Evolutionary conservation across 805 yeast species (phyloP), one percentile per base, ranked within the genome.

Genomic region (Lipomyces spencermartinsiae): DNA sequence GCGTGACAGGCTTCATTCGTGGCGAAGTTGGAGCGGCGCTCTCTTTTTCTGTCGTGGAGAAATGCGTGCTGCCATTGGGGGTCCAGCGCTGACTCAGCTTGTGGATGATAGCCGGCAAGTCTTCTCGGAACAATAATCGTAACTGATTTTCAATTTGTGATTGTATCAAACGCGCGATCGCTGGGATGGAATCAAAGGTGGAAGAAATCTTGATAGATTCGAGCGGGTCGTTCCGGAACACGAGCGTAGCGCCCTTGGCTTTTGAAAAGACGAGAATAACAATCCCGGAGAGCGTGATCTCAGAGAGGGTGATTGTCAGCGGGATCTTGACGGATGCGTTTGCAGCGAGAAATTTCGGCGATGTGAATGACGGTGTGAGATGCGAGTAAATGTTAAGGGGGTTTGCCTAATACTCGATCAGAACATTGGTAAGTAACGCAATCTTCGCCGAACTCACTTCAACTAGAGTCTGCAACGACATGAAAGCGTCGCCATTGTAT

Each of bases 151-250:
- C 97, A 68, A 92, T 92, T 76, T 92, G 95, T 58, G 85, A 85
- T 76, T 92, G 97, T 69, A 92, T 79, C 73, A 91, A 90, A 67
- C 87, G 85, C n/a, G 96, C 95, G 73, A 92, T 86, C 0, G 93
- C 93, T 61, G 89, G 90, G 57, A 92, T 89, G 54, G 88, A 86
- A 79, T 92, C 97, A 78, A 92, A 92, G n/a, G 97, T 89, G 4
- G 96, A 90, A 70, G 88, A 86, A 14, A 92, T 96, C 73, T 87
- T 88, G 70, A 92, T 92, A 25, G 88, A 85, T 73, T 92, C 97
- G 65, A 92, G 82, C 0, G 97, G 97, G 78, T 92, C 97, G 78
- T 92, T 92, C 73, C 93, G 85, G 80, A 92, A 92, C 37, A 92
- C 97, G 54, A 92, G 80, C 0, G 97, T 92, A 65, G 92, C 83